Base-by-base conservation (phyloP, 176 grass and related monocot genomes). In the Avena atlantica region DNA sequence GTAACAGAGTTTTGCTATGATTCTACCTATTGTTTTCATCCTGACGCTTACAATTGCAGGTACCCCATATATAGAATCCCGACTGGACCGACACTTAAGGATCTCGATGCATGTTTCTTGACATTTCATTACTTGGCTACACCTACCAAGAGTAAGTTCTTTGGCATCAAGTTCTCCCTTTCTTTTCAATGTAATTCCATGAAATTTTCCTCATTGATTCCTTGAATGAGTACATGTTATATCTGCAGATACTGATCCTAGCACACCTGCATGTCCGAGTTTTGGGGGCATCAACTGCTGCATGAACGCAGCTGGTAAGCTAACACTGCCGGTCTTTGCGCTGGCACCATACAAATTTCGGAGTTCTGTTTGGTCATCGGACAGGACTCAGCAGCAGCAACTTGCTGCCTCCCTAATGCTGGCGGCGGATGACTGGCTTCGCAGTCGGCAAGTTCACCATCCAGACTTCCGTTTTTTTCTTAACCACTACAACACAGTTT, bases 31-130 rank as follows among this genome's bases (percentile, higher is more conserved):
- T 80, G 29, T 42, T 78, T 87, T 87, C 79, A 90, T 83, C 81
- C 44, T 68, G 53, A 44, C 75, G 27, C 71, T 85, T 91, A 79
- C 58, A 83, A 71, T 83, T 93, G 80, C 90, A 98, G 96, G 96
- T 98, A 98, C 80, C 96, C 96, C 20, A 98, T 98, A 74, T 98
- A 98, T 78, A 87, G 93, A 88, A 98, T 98, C 53, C 96, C 96
- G 9, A 95, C 91, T 51, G 96, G 96, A 77, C 96, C 96, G 78
- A 98, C 93, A 64, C 86, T 98, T 51, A 98, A 91, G 86, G 96
- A 98, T 68, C 84, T 98, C 40, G 91, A 95, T 76, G 93, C 96
- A 56, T 98, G 96, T 86, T 98, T 98, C 74, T 92, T 98, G 85
- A 98, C 96, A 65, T 98, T 90, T 83, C 96, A 95, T 86, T 86